These are phyloP conservation scores for Saraca asoca DNA, from an alignment of 331 rosid species.

Conservation along the genomic window DNA sequence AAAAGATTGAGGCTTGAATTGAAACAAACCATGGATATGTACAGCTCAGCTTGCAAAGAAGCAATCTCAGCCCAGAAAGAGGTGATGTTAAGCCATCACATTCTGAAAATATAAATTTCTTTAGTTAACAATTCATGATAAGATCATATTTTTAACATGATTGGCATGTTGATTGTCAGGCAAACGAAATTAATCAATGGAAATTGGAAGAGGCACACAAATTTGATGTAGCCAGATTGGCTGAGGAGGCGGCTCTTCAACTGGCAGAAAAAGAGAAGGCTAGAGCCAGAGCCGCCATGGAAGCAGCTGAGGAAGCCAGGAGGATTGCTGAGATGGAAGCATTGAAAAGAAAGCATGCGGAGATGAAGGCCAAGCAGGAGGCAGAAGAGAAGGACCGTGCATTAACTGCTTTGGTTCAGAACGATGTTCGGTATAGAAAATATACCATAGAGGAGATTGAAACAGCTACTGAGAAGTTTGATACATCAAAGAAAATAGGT, in stretches of 20 bases:
- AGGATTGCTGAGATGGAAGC: constrained; percentile 80
- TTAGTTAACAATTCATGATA: background rate
- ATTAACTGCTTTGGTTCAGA: constrained; percentile 51
- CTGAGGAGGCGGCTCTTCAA: constrained; percentile 90
- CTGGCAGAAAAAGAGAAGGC: constrained; percentile 88
- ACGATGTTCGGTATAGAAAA: constrained; percentile 69
- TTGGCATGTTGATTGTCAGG: constrained; percentile 49
- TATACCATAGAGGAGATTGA: constrained; percentile 82
- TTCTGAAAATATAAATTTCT: background rate
- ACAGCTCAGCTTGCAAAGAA: constrained; percentile 96
- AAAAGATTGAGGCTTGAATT: constrained; percentile 81
- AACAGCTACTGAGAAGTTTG: constrained; percentile 63
- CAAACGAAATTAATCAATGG: constrained; percentile 79
- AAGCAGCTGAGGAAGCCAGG: constrained; percentile 77
- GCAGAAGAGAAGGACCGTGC: constrained; percentile 72
- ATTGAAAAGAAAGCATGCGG: constrained; percentile 67
- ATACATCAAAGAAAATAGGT: constrained; percentile 60
- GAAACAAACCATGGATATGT: constrained; percentile 97
- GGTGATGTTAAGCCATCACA: constrained; percentile 45
- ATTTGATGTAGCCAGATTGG: constrained; percentile 60
- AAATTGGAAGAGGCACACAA: constrained; percentile 65
- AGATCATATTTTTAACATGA: background rate
- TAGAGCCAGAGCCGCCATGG: constrained; percentile 77
- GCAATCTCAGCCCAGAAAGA: constrained; percentile 90
- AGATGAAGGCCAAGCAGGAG: constrained; percentile 71